Percentiles rank a stretch among this genome's conserved stretches.
Conservation (phyloP, 75 land plant species). For the Isoetes taiwanensis region DNA sequence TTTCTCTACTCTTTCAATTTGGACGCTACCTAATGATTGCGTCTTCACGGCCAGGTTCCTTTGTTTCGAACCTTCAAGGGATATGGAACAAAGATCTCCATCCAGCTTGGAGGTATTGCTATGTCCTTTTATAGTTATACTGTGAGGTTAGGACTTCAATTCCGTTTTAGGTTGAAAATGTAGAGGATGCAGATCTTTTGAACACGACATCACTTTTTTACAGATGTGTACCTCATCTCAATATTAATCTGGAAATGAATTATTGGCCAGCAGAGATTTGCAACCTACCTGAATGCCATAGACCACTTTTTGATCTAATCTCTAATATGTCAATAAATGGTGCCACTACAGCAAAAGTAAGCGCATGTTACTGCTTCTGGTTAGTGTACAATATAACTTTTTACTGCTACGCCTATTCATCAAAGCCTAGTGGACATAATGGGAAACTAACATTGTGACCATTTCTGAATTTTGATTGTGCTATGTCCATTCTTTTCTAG, state of each 20-base stretch:
- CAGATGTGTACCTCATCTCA: constrained; percentile 80
- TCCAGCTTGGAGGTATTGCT: constrained; percentile 85
- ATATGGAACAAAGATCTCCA: constrained; percentile 73
- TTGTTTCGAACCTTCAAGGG: constrained; percentile 73
- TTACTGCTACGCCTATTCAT: too few relatives aligned
- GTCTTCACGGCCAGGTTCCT: constrained; percentile 82
- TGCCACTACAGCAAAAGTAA: constrained; percentile 71
- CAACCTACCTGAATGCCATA: constrained; percentile 82
- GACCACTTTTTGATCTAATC: constrained; percentile 73
- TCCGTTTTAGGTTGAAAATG: too few relatives aligned
- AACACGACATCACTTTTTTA: constrained; percentile 9
- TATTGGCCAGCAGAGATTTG: constrained; percentile 90
- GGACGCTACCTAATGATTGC: constrained; percentile 86
- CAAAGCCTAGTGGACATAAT: too few relatives aligned
- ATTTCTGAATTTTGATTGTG: too few relatives aligned
- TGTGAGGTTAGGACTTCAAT: too few relatives aligned
- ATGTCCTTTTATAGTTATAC: background rate
- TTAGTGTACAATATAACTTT: too few relatives aligned
- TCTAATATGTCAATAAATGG: constrained; percentile 60
- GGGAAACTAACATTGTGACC: too few relatives aligned
- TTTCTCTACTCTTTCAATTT: constrained; percentile 75
- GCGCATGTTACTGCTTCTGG: too few relatives aligned
- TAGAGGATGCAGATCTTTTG: background rate
- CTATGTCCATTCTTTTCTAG: too few relatives aligned
- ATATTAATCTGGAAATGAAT: constrained; percentile 93